These are phyloP conservation scores for Lyophyllum decastes DNA, from an alignment of 768 basidiomycete species.

Conservation along the genomic window DNA sequence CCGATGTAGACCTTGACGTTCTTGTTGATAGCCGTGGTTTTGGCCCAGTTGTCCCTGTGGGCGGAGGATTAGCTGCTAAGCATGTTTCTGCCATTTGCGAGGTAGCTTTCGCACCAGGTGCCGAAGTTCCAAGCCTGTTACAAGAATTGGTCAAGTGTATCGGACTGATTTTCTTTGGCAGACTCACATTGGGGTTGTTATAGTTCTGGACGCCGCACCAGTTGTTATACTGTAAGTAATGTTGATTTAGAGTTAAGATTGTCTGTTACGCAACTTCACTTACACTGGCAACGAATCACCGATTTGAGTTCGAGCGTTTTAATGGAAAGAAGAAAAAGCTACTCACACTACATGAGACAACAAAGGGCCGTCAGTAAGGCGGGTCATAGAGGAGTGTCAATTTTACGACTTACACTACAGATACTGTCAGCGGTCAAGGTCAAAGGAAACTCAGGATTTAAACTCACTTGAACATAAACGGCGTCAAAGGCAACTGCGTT, in stretches of 20 bases:
- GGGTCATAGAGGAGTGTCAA: not conserved
- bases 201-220: constrained; percentile 37
- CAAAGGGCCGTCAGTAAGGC: not conserved
- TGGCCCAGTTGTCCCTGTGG: constrained; percentile 56
- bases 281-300: constrained; percentile 3
- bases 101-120: constrained; percentile 33
- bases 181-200: constrained; percentile 39
- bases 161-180: too few relatives aligned
- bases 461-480: constrained; percentile 65
- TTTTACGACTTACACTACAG: constrained; percentile 8
- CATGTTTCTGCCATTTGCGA: not conserved
- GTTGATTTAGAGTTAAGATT: not conserved
- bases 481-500: constrained; percentile 64
- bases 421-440: not conserved
- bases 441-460: not conserved
- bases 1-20: constrained; percentile 60
- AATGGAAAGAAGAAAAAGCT: not conserved
- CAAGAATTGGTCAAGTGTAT: not conserved
- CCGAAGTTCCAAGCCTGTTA: constrained; percentile 48
- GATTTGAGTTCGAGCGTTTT: not conserved
- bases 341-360: constrained; percentile 13
- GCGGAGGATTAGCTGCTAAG: not conserved
- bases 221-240: constrained; percentile 20
- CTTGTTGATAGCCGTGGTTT: constrained; percentile 49
- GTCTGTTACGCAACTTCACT: not conserved